Evolutionary conservation across 192 early-diverging fungal genomes (phyloP).

Genomic region (Linnemannia zychae): DNA sequence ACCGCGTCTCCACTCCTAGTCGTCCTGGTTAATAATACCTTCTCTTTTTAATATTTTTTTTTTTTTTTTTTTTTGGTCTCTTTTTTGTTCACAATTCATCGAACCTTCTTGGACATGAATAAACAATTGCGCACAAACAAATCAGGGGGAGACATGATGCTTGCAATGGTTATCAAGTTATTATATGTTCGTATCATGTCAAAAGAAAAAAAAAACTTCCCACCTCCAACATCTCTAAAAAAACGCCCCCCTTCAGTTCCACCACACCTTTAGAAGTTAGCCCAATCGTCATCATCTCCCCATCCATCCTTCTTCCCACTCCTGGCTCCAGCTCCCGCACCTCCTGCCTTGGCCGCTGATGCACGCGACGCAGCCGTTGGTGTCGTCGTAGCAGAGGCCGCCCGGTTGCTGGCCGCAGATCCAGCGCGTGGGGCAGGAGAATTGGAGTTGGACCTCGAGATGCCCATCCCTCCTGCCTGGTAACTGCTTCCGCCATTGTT

Average conservation of each 20-base stretch:
- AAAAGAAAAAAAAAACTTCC: constrained; percentile 2
- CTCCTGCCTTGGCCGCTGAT: constrained; percentile 3
- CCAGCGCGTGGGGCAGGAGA: constrained; percentile 49
- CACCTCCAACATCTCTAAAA: no score
- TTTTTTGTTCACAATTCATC: no score
- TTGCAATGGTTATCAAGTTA: background rate
- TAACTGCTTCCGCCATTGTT: constrained; percentile 12
- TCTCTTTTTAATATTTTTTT: background rate
- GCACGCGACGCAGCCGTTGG: constrained; percentile 32
- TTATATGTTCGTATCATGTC: background rate
- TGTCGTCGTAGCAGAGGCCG: background rate
- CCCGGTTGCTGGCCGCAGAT: constrained; percentile 20
- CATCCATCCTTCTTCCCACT: constrained; percentile 54
- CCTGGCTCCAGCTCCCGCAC: constrained; percentile 8
- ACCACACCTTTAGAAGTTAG: constrained; percentile 34
- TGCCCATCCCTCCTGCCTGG: constrained; percentile 41
- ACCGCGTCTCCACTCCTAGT: constrained; percentile 71
- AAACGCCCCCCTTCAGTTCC: background rate
- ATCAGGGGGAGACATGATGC: background rate
- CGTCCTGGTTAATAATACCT: constrained; percentile 61
- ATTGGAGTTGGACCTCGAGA: constrained; percentile 45
- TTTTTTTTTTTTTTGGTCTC: background rate
- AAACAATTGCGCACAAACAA: background rate
- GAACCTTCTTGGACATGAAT: no score
- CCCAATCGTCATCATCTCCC: constrained; percentile 56